These are phyloP conservation scores for Venturiaceae sp. DNA, from an alignment of 2,329 filamentous ascomycete genomes.

Conservation along the genomic window DNA sequence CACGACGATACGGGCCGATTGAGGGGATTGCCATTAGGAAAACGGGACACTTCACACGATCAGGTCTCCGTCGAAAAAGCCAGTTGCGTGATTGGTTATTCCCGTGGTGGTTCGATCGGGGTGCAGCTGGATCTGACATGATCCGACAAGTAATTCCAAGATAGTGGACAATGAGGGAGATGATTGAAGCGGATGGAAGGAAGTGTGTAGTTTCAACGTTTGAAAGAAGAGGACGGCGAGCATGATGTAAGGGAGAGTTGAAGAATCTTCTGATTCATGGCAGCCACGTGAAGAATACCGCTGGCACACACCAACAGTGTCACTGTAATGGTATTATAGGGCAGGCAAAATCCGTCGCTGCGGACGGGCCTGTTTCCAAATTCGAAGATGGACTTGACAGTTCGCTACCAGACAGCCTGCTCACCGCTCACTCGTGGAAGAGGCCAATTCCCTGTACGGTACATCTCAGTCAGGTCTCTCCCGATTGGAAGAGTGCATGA, in stretches of 20 bases:
- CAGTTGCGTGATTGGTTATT: not conserved
- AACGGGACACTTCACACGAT: not conserved
- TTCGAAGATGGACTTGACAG: not conserved
- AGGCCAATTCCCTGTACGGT: not conserved
- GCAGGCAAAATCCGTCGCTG: not conserved
- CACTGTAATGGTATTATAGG: not conserved
- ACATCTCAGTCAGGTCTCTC: not conserved
- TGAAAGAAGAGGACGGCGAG: too few species aligned
- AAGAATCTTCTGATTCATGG: too few species aligned
- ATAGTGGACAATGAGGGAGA: not conserved
- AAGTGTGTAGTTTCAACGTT: too few species aligned
- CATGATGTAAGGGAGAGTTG: too few species aligned
- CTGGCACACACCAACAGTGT: not conserved
- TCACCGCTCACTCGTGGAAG: not conserved
- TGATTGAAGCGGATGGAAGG: not conserved
- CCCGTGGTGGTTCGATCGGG: not conserved
- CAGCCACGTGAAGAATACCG: not conserved
- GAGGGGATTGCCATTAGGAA: not conserved
- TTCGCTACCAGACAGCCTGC: not conserved
- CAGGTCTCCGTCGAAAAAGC: not conserved
- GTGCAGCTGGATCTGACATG: not conserved
- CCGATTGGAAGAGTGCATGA: too few species aligned
- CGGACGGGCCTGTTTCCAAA: not conserved
- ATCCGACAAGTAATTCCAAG: not conserved
- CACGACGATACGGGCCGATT: not conserved